phyloP scores from a whole-genome alignment of 139 green algal genomes.

The Haematococcus lacustris region DNA sequence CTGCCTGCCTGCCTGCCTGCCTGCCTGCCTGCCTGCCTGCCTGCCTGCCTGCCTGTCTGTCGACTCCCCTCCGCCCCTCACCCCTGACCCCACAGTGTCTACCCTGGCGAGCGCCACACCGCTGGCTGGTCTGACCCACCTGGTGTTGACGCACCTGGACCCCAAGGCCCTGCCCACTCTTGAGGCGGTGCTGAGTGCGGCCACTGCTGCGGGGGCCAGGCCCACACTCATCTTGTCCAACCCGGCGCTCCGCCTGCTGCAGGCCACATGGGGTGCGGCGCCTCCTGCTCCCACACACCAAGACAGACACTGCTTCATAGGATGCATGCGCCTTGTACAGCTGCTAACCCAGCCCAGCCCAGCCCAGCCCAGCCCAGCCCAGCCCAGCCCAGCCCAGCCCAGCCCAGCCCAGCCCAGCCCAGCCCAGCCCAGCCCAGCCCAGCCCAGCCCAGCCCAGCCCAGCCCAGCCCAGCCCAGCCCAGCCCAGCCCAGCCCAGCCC shows the following conservation, averaged over 20 bases:
- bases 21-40: neutral
- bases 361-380: neutral
- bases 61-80: neutral
- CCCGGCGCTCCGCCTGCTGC: conserved; percentile 53
- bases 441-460: neutral
- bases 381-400: neutral
- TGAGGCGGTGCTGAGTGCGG: conserved; percentile 48
- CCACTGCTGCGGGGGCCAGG: neutral
- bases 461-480: neutral
- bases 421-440: neutral
- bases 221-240: conserved; percentile 76
- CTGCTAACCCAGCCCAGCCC: neutral
- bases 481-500: too few species aligned
- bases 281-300: neutral
- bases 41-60: neutral
- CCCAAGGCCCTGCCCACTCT: conserved; percentile 70
- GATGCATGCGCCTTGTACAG: neutral
- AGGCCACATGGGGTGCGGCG: conserved; percentile 29
- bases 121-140: conserved; percentile 36
- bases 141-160: conserved; percentile 83
- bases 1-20: neutral
- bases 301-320: neutral
- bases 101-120: conserved; percentile 20
- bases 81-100: conserved; percentile 29
- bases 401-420: neutral